A percentile compares a stretch with the other conserved stretches of the same genome.
Evolutionary conservation across 2,329 filamentous ascomycete species (phyloP).

Genomic region (Anthostomella pinea): DNA sequence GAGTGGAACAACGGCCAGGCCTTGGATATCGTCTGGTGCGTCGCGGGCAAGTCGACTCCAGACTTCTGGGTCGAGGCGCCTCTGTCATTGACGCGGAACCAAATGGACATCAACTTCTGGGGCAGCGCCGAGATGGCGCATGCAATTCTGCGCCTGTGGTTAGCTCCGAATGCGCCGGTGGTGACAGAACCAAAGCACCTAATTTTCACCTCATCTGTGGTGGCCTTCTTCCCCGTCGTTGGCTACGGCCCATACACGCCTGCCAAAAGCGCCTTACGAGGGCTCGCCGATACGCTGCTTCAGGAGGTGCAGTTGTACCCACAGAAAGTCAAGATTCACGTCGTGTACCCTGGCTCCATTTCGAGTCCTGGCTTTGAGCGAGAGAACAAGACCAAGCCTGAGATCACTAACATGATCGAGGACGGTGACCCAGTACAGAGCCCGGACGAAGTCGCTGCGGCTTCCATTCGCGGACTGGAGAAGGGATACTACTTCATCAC

Average conservation of each 20-base stretch:
- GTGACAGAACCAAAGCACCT: slow-evolving; percentile 66
- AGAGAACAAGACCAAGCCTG: slow-evolving; percentile 78
- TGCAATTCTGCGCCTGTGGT: slow-evolving; percentile 73
- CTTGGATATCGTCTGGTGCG: slow-evolving; percentile 88
- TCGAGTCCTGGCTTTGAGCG: slow-evolving; percentile 68
- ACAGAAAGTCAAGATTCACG: slow-evolving; percentile 74
- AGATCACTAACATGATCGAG: slow-evolving; percentile 75
- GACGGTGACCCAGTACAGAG: slow-evolving; percentile 76
- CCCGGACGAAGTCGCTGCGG: slow-evolving; percentile 71
- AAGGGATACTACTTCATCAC: slow-evolving; percentile 76
- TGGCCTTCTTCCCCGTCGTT: slow-evolving; percentile 71
- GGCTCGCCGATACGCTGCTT: slow-evolving; percentile 76
- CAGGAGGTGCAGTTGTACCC: slow-evolving; percentile 88
- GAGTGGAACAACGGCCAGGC: slow-evolving; percentile 71
- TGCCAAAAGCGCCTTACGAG: slow-evolving; percentile 80
- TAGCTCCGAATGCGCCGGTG: slow-evolving; percentile 46
- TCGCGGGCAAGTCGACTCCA: slow-evolving; percentile 73
- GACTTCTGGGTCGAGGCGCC: slow-evolving; percentile 75
- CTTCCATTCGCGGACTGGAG: slow-evolving; percentile 72
- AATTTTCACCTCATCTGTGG: slow-evolving; percentile 78
- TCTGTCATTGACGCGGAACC: slow-evolving; percentile 62
- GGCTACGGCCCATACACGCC: slow-evolving; percentile 85
- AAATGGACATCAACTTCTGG: slow-evolving; percentile 95
- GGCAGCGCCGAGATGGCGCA: slow-evolving; percentile 83
- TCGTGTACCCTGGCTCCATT: slow-evolving; percentile 84